phyloP scores from a whole-genome alignment of 441 rosid genomes.

The Mallotus japonicus region DNA sequence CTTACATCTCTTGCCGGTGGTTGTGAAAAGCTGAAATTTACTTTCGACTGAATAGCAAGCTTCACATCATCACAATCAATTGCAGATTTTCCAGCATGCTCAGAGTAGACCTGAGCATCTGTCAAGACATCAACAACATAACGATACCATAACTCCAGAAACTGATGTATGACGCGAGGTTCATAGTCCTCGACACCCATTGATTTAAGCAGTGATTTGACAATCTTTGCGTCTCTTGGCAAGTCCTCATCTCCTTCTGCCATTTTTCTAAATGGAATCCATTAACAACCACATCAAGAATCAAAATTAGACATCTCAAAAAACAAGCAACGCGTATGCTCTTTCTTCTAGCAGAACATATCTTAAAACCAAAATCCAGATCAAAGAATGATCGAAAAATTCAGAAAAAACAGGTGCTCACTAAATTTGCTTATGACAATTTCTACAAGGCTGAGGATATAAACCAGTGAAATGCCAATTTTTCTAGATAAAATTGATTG shows the following conservation, averaged over 20 bases:
- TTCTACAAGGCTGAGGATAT: too few species aligned
- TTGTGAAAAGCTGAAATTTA: constrained; percentile 83
- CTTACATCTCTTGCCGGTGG: constrained; percentile 90
- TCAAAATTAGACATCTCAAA: background rate
- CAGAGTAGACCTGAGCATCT: constrained; percentile 86
- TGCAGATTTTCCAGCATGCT: constrained; percentile 74
- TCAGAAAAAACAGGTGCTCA: background rate
- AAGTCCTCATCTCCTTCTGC: constrained; percentile 73
- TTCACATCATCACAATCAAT: constrained; percentile 84
- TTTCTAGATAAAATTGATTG: too few species aligned
- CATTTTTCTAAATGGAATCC: constrained; percentile 35
- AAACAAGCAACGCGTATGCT: background rate
- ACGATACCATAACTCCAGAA: constrained; percentile 86
- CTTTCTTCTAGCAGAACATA: background rate
- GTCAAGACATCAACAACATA: constrained; percentile 75
- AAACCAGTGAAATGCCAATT: too few species aligned
- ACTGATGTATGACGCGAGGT: constrained; percentile 80
- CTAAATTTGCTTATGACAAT: background rate
- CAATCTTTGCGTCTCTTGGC: constrained; percentile 91
- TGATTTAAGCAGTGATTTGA: constrained; percentile 75
- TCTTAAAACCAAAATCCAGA: background rate
- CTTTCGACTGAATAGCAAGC: constrained; percentile 87
- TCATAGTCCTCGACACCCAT: constrained; percentile 96
- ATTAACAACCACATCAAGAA: constrained; percentile 1
- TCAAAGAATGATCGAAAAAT: background rate